phyloP scores from a whole-genome alignment of 148 eudicot species.

The Nepenthes gracilis region DNA sequence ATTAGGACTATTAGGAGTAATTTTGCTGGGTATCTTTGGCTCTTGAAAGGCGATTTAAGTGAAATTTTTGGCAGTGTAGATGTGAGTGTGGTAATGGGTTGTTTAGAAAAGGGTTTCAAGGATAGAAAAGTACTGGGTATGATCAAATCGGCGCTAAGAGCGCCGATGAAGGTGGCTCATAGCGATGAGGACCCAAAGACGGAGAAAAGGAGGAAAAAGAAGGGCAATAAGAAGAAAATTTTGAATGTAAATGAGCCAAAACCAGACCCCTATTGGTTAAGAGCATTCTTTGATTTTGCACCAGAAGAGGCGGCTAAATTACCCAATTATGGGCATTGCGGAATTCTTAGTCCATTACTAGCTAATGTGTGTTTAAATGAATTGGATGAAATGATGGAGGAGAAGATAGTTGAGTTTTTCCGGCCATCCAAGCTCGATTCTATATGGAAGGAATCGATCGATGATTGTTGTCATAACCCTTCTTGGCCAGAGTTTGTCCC shows the following conservation, averaged over 20 bases:
- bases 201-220: constrained; percentile 37
- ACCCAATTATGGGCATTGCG: constrained; percentile 73
- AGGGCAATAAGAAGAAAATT: constrained; percentile 41
- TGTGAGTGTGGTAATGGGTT: constrained; percentile 33
- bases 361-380: constrained; percentile 75
- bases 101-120: constrained; percentile 51
- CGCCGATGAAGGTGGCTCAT: constrained; percentile 1
- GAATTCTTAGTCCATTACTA: constrained; percentile 81
- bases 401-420: constrained; percentile 50
- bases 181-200: constrained; percentile 16
- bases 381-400: constrained; percentile 70
- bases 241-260: constrained; percentile 74
- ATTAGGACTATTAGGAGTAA: constrained; percentile 82
- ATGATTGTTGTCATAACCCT: constrained; percentile 77
- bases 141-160: constrained; percentile 38
- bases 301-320: constrained; percentile 81
- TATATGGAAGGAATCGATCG: constrained; percentile 43
- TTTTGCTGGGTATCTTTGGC: constrained; percentile 89
- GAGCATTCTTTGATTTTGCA: constrained; percentile 67
- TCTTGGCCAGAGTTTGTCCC: constrained; percentile 99
- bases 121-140: constrained; percentile 65
- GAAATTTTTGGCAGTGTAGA: constrained; percentile 36
- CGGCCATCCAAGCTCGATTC: constrained; percentile 42
- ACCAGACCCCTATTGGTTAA: constrained; percentile 93
- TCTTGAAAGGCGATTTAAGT: constrained; percentile 65